Percentiles rank a stretch among this genome's conserved stretches.
Evolutionary conservation across 1,284 basidiomycete genomes (phyloP).

Genomic region (Tylopilus sp.): DNA sequence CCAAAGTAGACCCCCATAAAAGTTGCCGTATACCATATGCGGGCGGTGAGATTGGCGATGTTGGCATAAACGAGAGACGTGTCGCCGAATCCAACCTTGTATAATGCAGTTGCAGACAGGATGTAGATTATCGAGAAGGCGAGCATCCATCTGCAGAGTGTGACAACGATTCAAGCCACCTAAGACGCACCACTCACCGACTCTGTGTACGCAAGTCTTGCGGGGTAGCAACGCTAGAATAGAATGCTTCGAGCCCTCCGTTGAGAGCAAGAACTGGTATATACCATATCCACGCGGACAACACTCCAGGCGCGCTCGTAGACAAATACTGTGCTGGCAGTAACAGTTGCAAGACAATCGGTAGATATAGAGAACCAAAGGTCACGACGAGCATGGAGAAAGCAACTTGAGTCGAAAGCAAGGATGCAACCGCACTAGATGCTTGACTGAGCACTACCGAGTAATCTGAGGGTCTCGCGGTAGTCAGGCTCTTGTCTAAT

Average conservation of each 20-base stretch:
- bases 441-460: conserved; percentile 34
- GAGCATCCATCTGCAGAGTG: conserved; percentile 56
- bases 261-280: conserved; percentile 87
- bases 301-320: conserved; percentile 71
- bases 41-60: conserved; percentile 56
- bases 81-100: conserved; percentile 55
- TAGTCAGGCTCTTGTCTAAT: conserved; percentile 1
- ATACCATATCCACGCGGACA: conserved; percentile 78
- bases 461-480: background rate
- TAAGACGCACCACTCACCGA: conserved; percentile 38
- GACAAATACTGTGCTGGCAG: conserved; percentile 68
- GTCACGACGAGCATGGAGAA: conserved; percentile 69
- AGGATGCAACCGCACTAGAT: conserved; percentile 42
- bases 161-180: background rate
- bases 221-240: conserved; percentile 71
- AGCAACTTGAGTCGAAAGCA: conserved; percentile 68
- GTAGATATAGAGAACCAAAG: conserved; percentile 74
- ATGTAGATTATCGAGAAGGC: conserved; percentile 63
- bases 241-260: conserved; percentile 85
- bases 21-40: conserved; percentile 51
- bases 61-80: conserved; percentile 74
- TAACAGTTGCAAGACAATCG: conserved; percentile 63
- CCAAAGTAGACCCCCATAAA: conserved; percentile 40
- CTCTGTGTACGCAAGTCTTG: conserved; percentile 65
- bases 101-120: conserved; percentile 47